Percentiles rank a stretch among this genome's conserved stretches.
Conservation (phyloP, 768 basidiomycete genomes). For the Terana coerulea region DNA sequence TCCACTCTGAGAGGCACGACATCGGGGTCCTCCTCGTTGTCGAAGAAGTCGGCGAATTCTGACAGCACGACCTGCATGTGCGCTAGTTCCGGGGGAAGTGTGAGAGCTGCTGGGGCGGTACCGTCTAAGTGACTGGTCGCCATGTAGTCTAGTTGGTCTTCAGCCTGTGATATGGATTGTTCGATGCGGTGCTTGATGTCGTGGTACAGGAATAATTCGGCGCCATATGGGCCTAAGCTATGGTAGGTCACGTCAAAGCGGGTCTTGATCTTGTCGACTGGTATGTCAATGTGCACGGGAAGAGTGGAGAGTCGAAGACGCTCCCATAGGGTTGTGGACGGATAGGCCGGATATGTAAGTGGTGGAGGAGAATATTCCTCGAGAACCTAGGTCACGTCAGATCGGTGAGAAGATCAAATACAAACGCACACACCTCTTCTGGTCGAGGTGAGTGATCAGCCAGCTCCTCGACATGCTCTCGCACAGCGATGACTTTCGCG, state of each 20-base stretch:
- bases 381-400: constrained; percentile 41
- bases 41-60: constrained; percentile 38
- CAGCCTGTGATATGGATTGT: constrained; percentile 30
- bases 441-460: constrained; percentile 58
- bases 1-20: constrained; percentile 39
- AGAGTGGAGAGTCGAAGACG: constrained; percentile 40
- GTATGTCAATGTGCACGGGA: constrained; percentile 37
- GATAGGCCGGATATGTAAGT: constrained; percentile 47
- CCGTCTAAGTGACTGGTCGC: constrained; percentile 2
- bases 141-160: constrained; percentile 22
- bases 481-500: constrained; percentile 72
- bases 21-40: constrained; percentile 25
- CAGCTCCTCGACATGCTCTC: constrained; percentile 65
- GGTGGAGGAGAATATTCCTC: constrained; percentile 53
- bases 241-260: constrained; percentile 58
- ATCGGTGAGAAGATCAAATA: background rate
- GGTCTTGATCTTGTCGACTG: constrained; percentile 56
- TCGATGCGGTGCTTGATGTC: constrained; percentile 53
- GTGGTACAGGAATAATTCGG: constrained; percentile 64
- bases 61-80: constrained; percentile 48
- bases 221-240: constrained; percentile 70
- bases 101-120: background rate
- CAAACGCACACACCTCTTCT: constrained; percentile 45
- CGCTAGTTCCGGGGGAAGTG: constrained; percentile 38
- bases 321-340: constrained; percentile 51